Conservation (phyloP, 2,329 filamentous ascomycete species). For the Paecilomyces variotii region DNA sequence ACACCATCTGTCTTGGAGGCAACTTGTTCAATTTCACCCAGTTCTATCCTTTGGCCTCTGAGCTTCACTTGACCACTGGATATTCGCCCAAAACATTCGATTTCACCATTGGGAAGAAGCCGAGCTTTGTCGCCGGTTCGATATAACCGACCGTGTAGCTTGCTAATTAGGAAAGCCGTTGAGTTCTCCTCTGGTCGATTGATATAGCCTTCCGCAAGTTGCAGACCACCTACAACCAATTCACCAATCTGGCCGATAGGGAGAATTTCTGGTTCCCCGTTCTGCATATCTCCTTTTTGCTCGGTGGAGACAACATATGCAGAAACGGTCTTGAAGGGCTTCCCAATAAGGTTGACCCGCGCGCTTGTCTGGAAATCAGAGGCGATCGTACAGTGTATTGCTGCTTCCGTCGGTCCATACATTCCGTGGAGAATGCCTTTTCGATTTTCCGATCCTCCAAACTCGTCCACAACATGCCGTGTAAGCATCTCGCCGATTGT, state of each 20-base stretch:
- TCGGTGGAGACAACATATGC: conserved; percentile 58
- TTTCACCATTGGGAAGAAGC: conserved; percentile 55
- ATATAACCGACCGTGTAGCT: conserved; percentile 62
- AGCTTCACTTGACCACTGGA: conserved; percentile 77
- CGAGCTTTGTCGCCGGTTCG: conserved; percentile 77
- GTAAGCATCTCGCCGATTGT: conserved; percentile 95
- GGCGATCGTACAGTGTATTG: conserved; percentile 81
- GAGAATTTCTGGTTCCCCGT: conserved; percentile 44
- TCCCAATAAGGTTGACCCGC: conserved; percentile 62
- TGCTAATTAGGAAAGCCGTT: conserved; percentile 60
- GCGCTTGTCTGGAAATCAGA: conserved; percentile 50
- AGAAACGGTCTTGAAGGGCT: conserved; percentile 73
- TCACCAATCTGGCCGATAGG: conserved; percentile 65
- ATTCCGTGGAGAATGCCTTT: conserved; percentile 74
- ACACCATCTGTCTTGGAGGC: conserved; percentile 55
- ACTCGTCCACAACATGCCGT: conserved; percentile 65
- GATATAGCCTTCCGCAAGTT: conserved; percentile 73
- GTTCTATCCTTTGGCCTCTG: conserved; percentile 72
- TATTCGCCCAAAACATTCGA: conserved; percentile 81
- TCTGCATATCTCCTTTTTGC: conserved; percentile 11
- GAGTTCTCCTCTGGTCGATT: conserved; percentile 71
- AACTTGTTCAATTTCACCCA: conserved; percentile 70
- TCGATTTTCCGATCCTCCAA: conserved; percentile 51
- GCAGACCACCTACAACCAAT: conserved; percentile 69
- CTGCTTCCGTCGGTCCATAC: conserved; percentile 89